Conservation (phyloP, 179 eudicot genomes). For the Sideroxylon spinosum region DNA sequence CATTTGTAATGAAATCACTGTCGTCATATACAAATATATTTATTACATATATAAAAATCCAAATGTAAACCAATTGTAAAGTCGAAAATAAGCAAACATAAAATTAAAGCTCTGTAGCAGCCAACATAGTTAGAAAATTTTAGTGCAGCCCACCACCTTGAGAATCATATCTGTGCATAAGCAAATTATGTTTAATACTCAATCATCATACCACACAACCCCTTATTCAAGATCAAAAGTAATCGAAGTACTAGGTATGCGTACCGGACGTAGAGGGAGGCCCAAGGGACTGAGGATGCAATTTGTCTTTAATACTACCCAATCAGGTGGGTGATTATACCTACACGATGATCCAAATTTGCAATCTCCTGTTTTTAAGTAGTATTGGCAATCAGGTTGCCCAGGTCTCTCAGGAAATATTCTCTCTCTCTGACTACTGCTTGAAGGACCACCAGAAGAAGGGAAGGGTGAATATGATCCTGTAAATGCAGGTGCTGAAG, state of each 20-base stretch:
- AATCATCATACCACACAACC: background rate
- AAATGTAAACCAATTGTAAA: background rate
- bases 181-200: background rate
- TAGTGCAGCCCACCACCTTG: background rate
- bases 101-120: background rate
- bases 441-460: slow-evolving; percentile 43
- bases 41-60: background rate
- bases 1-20: background rate
- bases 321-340: slow-evolving; percentile 85
- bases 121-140: background rate
- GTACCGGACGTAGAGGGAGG: slow-evolving; percentile 90
- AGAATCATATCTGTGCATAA: background rate
- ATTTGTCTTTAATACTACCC: slow-evolving; percentile 41
- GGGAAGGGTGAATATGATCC: slow-evolving; percentile 53
- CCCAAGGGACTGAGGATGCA: slow-evolving; percentile 66
- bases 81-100: background rate
- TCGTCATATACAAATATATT: background rate
- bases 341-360: slow-evolving; percentile 82
- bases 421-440: slow-evolving; percentile 35
- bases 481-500: slow-evolving; percentile 52
- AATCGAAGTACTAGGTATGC: slow-evolving; percentile 6
- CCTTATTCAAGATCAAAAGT: background rate
- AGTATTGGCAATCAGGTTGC: slow-evolving; percentile 80
- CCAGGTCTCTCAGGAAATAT: slow-evolving; percentile 80
- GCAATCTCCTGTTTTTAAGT: slow-evolving; percentile 84